Percentiles rank a stretch among this genome's conserved stretches.
phyloP scores from a whole-genome alignment of 2,329 filamentous ascomycete genomes.

The Cephalotrichum gorgonifer region DNA sequence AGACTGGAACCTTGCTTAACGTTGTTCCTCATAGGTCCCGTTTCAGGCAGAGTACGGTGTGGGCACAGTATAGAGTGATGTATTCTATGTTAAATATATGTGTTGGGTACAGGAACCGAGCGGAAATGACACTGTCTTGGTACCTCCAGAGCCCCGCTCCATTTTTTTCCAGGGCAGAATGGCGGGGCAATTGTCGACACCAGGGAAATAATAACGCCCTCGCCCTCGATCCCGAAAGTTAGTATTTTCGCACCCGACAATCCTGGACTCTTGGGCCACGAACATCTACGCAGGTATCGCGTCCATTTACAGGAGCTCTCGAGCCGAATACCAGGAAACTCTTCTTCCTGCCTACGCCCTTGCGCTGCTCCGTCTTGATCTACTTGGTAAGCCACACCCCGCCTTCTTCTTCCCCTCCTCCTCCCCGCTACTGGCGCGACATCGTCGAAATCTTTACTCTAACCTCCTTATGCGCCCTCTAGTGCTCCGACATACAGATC shows the following conservation, averaged over 20 bases:
- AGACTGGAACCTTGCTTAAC: no score
- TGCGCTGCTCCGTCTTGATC: neutral
- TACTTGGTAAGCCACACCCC: neutral
- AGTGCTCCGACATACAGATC: neutral
- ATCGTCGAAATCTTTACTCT: neutral
- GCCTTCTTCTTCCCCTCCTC: neutral
- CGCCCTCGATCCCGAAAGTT: neutral
- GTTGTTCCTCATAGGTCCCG: neutral
- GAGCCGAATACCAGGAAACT: neutral
- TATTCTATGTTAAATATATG: no score
- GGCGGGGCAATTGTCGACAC: neutral
- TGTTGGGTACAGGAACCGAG: no score
- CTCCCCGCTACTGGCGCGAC: neutral
- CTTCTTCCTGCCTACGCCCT: neutral
- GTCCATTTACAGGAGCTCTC: neutral
- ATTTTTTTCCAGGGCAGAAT: neutral
- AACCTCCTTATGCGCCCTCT: neutral
- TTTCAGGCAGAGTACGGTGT: neutral
- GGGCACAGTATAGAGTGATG: neutral
- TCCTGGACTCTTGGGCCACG: neutral
- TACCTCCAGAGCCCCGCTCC: conserved; percentile 4
- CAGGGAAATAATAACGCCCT: neutral
- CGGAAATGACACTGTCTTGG: neutral
- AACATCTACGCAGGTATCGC: neutral
- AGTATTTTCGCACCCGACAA: conserved; percentile 1